Base-by-base conservation (phyloP, 2,329 filamentous ascomycete species). In the Trichoderma endophyticum region DNA sequence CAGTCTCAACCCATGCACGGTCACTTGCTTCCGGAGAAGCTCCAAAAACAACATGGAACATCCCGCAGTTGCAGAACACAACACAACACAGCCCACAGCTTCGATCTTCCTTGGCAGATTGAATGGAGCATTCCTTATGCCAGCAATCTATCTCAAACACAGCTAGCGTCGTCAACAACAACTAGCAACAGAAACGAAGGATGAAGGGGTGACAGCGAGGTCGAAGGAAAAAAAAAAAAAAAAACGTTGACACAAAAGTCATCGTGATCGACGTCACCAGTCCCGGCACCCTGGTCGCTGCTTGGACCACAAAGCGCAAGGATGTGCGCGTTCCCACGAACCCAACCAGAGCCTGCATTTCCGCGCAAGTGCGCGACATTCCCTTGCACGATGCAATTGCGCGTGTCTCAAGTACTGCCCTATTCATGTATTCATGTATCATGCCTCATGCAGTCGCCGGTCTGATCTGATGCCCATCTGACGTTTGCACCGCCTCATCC, bases 241-340 rank as follows among this genome's bases (percentile, higher is more conserved):
- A 11, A 56, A 21, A 21, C 21, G 21, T 36, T 9, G 1, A 30
- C 32, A 21, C 32, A 65, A 15, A 65, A 36, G 21, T 39, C 66
- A 70, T 63, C 43, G 28, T 39, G 59, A 70, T 63, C 68, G 59
- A 70, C 68, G 68, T 70, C 68, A 70, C 68, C 48, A 48, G 36
- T 62, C 21, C 60, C 32, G n/a, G 57, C 28, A 61, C 68, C 68
- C 68, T 56, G 43, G 59, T 64, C 57, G 43, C 36, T 56, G 32
- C 51, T 62, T 70, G 59, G 67, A 43, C 43, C 43, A 12, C 48
- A 56, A 70, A 32, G 8, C 30, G 28, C 57, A 39, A 21, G 64
- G 51, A 67, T 57, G n/a, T 11, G 8, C 21, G 54, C 54, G 54
- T 48, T 39, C 36, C 65, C 59, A 60, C 57, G 32, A 68, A 43